Evolutionary conservation across 164 flowering plant genomes (phyloP).

Genomic region (Taxillus chinensis): DNA sequence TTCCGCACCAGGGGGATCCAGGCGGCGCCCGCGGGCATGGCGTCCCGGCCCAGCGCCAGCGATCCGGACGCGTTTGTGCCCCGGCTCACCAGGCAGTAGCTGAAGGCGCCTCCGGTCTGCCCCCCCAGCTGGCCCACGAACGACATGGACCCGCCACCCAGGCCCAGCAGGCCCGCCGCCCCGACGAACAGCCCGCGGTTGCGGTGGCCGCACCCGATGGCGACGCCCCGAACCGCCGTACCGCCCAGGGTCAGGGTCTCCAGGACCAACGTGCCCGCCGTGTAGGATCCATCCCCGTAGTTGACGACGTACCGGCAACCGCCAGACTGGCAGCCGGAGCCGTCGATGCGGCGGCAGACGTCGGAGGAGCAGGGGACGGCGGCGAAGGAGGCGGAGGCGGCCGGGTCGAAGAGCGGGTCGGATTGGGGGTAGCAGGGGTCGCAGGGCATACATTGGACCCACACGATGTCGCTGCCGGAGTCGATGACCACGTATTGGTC

Average conservation of each 20-base stretch:
- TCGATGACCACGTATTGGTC: conserved; percentile 78
- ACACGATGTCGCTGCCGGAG: conserved; percentile 78
- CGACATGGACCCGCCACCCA: conserved; percentile 82
- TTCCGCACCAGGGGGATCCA: conserved; percentile 67
- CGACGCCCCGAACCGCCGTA: conserved; percentile 47
- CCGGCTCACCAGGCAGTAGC: conserved; percentile 74
- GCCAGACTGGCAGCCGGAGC: conserved; percentile 42
- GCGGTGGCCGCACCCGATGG: conserved; percentile 85
- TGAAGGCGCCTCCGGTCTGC: conserved; percentile 66
- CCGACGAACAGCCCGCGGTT: conserved; percentile 85
- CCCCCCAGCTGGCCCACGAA: conserved; percentile 75
- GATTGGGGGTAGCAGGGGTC: conserved; percentile 64
- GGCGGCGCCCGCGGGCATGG: conserved; percentile 58
- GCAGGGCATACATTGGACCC: conserved; percentile 94
- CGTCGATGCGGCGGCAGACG: conserved; percentile 38
- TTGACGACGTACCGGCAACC: conserved; percentile 70
- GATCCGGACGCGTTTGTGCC: conserved; percentile 49
- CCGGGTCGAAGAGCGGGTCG: conserved; percentile 83
- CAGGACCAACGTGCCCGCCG: conserved; percentile 47
- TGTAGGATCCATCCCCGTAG: conserved; percentile 67
- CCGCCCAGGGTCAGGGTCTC: conserved; percentile 50
- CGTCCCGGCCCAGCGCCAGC: conserved; percentile 56
- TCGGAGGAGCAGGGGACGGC: conserved; percentile 58
- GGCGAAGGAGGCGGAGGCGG: conserved; percentile 50
- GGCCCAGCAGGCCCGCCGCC: conserved; percentile 81